Evolutionary conservation across 305 asterid species (phyloP).

Genomic region (Rubia tinctorum): DNA sequence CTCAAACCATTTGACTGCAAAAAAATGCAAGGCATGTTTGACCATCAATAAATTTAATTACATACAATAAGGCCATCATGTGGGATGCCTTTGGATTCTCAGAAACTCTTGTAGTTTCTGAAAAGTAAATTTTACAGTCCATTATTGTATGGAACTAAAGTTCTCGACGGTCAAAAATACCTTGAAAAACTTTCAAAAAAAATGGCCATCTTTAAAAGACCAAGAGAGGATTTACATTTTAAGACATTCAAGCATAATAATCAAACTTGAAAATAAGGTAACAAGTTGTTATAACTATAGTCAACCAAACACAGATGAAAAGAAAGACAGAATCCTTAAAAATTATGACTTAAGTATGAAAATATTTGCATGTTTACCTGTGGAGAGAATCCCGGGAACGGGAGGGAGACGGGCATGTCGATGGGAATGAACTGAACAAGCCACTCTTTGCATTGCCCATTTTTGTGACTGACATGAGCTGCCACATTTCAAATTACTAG

Average conservation of each 20-base stretch:
- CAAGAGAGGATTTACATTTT: too few relatives aligned
- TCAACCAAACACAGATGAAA: background rate
- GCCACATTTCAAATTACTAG: slow-evolving; percentile 31
- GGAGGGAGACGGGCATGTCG: slow-evolving; percentile 62
- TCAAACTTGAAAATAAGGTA: background rate
- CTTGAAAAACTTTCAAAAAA: too few relatives aligned
- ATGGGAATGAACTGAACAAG: slow-evolving; percentile 85
- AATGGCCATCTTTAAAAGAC: too few relatives aligned
- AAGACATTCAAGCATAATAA: background rate
- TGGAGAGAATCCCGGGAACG: slow-evolving; percentile 76
- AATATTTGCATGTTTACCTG: slow-evolving; percentile 38
- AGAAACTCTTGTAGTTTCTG: too few relatives aligned
- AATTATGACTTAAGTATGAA: background rate
- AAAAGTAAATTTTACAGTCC: too few relatives aligned
- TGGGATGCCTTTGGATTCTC: too few relatives aligned
- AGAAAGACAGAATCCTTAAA: background rate
- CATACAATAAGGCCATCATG: too few relatives aligned
- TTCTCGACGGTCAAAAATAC: too few relatives aligned
- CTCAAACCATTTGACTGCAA: too few relatives aligned
- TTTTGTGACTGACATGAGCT: background rate
- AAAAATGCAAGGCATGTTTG: too few relatives aligned
- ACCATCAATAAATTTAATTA: too few relatives aligned
- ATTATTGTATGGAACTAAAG: too few relatives aligned
- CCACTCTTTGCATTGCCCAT: slow-evolving; percentile 69
- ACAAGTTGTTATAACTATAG: background rate